Conservation (phyloP, 75 land plant genomes). For the Cupressus sempervirens region DNA sequence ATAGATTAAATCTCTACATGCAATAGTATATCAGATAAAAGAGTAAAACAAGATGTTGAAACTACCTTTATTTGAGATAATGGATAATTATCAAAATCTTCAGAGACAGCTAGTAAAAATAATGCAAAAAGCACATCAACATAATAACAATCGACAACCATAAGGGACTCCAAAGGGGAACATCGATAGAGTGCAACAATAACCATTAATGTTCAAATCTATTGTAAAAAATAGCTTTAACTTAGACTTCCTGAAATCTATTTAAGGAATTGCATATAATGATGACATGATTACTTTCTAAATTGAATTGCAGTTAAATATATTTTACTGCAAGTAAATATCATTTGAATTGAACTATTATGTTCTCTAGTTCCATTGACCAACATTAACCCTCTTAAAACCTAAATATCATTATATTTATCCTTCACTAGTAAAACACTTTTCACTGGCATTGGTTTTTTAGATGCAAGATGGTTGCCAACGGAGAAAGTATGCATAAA, state of each 20-base stretch:
- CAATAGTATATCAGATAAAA: not conserved
- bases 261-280: not conserved
- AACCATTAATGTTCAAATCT: not conserved
- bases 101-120: not conserved
- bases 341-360: not conserved
- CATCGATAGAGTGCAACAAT: not conserved
- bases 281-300: no score
- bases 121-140: no score
- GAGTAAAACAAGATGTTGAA: conserved; percentile 4
- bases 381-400: no score
- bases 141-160: not conserved
- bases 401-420: not conserved
- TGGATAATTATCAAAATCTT: not conserved
- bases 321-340: not conserved
- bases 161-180: not conserved
- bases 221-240: not conserved
- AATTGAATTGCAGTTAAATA: not conserved
- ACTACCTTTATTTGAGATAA: not conserved
- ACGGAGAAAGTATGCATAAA: conserved; percentile 38
- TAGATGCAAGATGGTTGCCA: conserved; percentile 90
- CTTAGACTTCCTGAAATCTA: not conserved
- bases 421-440: not conserved
- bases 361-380: no score
- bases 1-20: not conserved
- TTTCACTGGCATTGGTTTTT: not conserved